Base-by-base conservation (phyloP, 2,329 filamentous ascomycete genomes). In the Rhynchosporium graminicola region DNA sequence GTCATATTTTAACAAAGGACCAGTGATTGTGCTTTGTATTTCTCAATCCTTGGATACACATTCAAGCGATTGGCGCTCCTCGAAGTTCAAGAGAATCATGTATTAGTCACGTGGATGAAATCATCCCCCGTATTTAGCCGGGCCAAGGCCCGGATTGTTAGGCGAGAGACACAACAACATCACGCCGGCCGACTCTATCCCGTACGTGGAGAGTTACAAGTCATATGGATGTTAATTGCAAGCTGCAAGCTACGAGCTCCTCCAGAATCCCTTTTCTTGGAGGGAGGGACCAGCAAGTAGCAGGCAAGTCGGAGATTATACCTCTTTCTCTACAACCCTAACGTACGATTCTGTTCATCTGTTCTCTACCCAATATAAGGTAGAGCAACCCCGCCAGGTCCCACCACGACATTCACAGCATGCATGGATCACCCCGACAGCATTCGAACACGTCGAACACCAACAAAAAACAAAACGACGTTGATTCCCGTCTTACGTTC, bases 151-250 rank as follows among this genome's bases (percentile, higher is more conserved):
- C 26, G 28, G 54, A 45, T 20, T 12, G 13, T 13, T 40, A 45
- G 40, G 13, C 54, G 38, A 45, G 54, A 43, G 8, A 15, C 38
- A 57, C 13, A 29, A 31, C 54, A 57, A 57, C 42, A 40, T 57
- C 54, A 57, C 54, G 45, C 13, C 54, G 6, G 10, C 38, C 29
- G 20, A 20, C 20, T 20, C 20, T 20, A 20, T 20, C 1, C 20
- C 20, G 20, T 46, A 7, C n/a, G 1, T 13, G n/a, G 26, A 31
- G n/a, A 9, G 29, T 31, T 7, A 45, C 51, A 54, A 5, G 15
- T 29, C 51, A 54, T 20, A 20, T 20, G 20, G 20, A 20, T 45
- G 43, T n/a, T 26, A 7, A 20, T 57, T 28, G 42, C 43, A 45
- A 26, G 15, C 20, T 20, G 20, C 28, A 57, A 46, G 26, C 54